Percentiles rank a stretch among this genome's conserved stretches.
These are phyloP conservation scores for Vaccinium corymbosum DNA, from an alignment of 148 eudicot species.

Conservation along the genomic window DNA sequence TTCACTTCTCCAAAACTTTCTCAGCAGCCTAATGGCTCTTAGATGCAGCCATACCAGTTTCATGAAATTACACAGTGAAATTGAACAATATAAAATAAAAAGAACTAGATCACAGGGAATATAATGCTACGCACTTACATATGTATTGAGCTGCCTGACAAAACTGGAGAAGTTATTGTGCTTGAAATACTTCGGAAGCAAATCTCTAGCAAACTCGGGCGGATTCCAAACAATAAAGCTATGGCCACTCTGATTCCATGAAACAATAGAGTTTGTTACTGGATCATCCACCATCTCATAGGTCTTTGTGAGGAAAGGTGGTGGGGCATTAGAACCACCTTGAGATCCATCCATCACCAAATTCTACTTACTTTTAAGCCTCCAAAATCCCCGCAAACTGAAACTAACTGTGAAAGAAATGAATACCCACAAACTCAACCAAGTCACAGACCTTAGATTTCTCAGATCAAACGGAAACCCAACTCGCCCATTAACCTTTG, in stretches of 20 bases:
- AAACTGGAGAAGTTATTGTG: conserved; percentile 57
- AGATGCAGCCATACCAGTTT: neutral
- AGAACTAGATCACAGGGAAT: neutral
- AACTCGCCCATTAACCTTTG: neutral
- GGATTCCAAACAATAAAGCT: conserved; percentile 58
- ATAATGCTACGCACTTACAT: conserved; percentile 33
- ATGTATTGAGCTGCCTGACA: conserved; percentile 53
- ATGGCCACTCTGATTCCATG: conserved; percentile 45
- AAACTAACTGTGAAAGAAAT: neutral
- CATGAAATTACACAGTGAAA: neutral
- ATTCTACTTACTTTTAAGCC: neutral
- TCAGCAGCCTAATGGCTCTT: neutral
- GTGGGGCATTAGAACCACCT: conserved; percentile 35
- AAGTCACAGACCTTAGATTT: neutral
- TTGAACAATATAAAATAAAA: neutral
- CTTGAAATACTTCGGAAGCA: conserved; percentile 53
- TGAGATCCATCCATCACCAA: conserved; percentile 38
- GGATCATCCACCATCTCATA: conserved; percentile 56
- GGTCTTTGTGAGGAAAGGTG: conserved; percentile 45
- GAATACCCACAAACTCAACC: conserved; percentile 13
- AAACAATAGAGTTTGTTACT: conserved; percentile 31
- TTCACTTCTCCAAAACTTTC: neutral
- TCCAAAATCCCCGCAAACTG: neutral
- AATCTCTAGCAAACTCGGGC: conserved; percentile 44
- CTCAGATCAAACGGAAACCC: neutral